Evolutionary conservation across 1,139 yeast genomes (phyloP).

Genomic region (Ogataea hybrid): DNA sequence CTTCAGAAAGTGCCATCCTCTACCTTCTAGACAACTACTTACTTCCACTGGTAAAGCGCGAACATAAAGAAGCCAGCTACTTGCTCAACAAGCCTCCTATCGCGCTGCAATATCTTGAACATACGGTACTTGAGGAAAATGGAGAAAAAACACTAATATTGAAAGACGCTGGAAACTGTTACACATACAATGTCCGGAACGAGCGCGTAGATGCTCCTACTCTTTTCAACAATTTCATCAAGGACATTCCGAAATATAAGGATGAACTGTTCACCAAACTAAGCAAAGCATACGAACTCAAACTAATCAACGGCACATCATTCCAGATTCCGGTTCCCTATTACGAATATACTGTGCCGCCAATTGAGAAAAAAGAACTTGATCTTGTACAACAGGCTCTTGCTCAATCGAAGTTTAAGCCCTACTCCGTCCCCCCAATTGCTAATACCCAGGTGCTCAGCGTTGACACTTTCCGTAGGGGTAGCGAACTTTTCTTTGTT

Average conservation of each 20-base stretch:
- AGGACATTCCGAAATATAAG: constrained; percentile 20
- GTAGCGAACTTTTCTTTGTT: constrained; percentile 36
- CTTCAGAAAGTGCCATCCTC: constrained; percentile 24
- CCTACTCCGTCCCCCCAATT: constrained; percentile 13
- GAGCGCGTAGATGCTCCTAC: constrained; percentile 24
- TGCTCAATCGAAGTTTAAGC: constrained; percentile 36
- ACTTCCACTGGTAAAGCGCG: constrained; percentile 23
- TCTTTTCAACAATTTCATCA: constrained; percentile 25
- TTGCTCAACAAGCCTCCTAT: constrained; percentile 26
- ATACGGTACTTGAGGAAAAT: constrained; percentile 16
- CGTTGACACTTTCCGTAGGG: constrained; percentile 43
- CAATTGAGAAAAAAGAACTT: constrained; percentile 48
- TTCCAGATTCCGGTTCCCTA: constrained; percentile 17
- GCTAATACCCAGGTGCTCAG: constrained; percentile 41
- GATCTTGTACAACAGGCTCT: constrained; percentile 54
- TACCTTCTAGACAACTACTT: constrained; percentile 31
- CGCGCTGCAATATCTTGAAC: constrained; percentile 28
- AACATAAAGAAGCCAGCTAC: constrained; percentile 17
- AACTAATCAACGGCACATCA: constrained; percentile 24
- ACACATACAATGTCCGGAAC: constrained; percentile 18
- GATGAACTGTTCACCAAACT: constrained; percentile 23
- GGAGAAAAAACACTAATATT: constrained; percentile 19
- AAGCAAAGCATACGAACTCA: constrained; percentile 18
- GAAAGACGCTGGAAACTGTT: constrained; percentile 24
- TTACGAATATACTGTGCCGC: constrained; percentile 9